Base-by-base conservation (phyloP, 306 rosid genomes). In the Gastrolobium villosum region DNA sequence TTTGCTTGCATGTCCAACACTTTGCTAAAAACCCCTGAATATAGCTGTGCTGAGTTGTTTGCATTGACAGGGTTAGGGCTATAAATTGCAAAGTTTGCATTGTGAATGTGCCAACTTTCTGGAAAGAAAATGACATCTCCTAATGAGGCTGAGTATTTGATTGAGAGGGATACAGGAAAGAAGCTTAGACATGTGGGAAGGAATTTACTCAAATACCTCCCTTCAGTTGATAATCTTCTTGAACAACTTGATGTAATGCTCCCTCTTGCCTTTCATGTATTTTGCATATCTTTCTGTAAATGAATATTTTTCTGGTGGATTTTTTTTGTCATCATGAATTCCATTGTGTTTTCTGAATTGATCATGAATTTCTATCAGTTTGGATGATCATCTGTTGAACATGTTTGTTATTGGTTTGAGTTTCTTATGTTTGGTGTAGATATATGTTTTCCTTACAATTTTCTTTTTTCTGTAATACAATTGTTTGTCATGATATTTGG, bases 1-100 rank as follows among this genome's bases (percentile, higher is more conserved):
- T 63, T 2, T 79, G 84, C 43, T 79, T 87, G 94, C 91, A 87
- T 85, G 91, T 71, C 67, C 48, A 75, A 75, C 85, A 79, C 79
- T 56, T 72, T 10, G 89, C 78, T 72, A 60, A 8, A 70, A 75
- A 74, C 46, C 86, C 81, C 74, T 59, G 72, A 77, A 49, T 35
- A 81, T 15, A 2, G 70, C 66, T 76, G 59, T 44, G 45, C 59
- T 70, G 69, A 41, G 84, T 62, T 74, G 70, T 57, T 20, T 49
- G 40, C 26, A 75, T 60, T 79, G 32, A 6, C 50, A 53, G 44
- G 14, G 11, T 62, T 70, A 34, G 87, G 82, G 70, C 61, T 88
- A 41, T 72, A 72, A 74, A 63, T 49, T 56, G 55, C 56, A 15
- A 67, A 13, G 14, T 79, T 71, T 75, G 43, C 65, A 28, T 74